Evolutionary conservation across 306 rosid genomes (phyloP).

Genomic region (Ochetophila trinervis): DNA sequence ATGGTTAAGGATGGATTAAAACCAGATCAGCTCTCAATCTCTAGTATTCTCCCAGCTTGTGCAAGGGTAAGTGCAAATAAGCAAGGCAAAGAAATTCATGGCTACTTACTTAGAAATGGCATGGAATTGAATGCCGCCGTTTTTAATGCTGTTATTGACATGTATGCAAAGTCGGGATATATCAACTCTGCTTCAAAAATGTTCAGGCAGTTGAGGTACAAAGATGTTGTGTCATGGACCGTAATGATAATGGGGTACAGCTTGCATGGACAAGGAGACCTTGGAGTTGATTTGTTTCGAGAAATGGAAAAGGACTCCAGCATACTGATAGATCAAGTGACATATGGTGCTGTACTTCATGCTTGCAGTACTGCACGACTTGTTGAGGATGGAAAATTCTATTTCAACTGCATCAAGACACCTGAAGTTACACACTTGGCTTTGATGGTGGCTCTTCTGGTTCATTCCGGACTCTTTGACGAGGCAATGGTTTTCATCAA

Average conservation of each 20-base stretch:
- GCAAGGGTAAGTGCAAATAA: constrained; percentile 54
- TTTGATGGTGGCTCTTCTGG: constrained; percentile 56
- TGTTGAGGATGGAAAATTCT: constrained; percentile 52
- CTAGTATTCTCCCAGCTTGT: constrained; percentile 71
- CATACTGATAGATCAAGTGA: constrained; percentile 35
- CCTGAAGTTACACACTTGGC: constrained; percentile 38
- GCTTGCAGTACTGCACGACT: constrained; percentile 53
- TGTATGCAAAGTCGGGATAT: constrained; percentile 67
- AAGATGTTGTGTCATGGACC: constrained; percentile 58
- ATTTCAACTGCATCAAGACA: constrained; percentile 42
- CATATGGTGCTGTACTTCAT: constrained; percentile 56
- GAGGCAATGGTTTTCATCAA: constrained; percentile 47
- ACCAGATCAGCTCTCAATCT: constrained; percentile 40
- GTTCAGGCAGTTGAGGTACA: constrained; percentile 42
- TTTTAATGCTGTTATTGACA: constrained; percentile 59
- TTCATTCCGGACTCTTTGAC: constrained; percentile 36
- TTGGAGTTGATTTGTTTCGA: constrained; percentile 47
- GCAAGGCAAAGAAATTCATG: constrained; percentile 70
- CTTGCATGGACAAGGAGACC: constrained; percentile 55
- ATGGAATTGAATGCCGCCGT: constrained; percentile 42
- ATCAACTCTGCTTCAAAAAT: constrained; percentile 43
- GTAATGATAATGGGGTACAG: constrained; percentile 62
- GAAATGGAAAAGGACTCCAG: constrained; percentile 36
- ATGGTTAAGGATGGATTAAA: constrained; percentile 50
- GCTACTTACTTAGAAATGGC: constrained; percentile 49